Percentiles rank a stretch among this genome's conserved stretches.
Evolutionary conservation across 176 grass and related monocot genomes (phyloP).

Genomic region (Musa schizocarpa): DNA sequence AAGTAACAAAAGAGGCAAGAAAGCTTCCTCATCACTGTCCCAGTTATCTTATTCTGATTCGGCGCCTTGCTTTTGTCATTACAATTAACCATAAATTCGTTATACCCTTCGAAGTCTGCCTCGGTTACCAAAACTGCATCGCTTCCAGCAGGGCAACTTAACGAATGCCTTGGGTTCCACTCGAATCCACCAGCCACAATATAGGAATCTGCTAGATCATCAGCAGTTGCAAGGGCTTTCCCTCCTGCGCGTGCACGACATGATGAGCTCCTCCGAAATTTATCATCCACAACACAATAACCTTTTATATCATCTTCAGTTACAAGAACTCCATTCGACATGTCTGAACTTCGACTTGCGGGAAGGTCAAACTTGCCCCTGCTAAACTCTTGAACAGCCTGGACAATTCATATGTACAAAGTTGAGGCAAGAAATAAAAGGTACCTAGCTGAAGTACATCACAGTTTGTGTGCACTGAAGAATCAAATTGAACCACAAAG

Average conservation of each 20-base stretch:
- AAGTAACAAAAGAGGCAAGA: constrained; percentile 70
- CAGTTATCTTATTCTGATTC: constrained; percentile 18
- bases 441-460: not conserved
- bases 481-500: not conserved
- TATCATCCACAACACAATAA: not conserved
- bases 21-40: constrained; percentile 58
- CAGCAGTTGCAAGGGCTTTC: too few relatives aligned
- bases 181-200: too few relatives aligned
- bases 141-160: not conserved
- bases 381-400: constrained; percentile 72
- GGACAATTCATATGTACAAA: constrained; percentile 7
- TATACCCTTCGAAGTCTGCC: constrained; percentile 81
- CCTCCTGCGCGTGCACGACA: not conserved
- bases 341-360: constrained; percentile 22
- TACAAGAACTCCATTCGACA: constrained; percentile 6
- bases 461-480: not conserved
- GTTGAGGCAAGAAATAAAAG: not conserved
- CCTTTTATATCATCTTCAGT: constrained; percentile 3
- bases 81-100: constrained; percentile 23
- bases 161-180: not conserved
- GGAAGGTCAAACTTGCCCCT: constrained; percentile 26
- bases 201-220: too few relatives aligned
- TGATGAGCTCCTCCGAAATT: not conserved
- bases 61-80: constrained; percentile 17
- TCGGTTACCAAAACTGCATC: constrained; percentile 51